Percentiles rank a stretch among this genome's conserved stretches.
These are phyloP conservation scores for Xylariaceae sp. DNA, from an alignment of 2,329 filamentous ascomycete genomes.

Conservation along the genomic window DNA sequence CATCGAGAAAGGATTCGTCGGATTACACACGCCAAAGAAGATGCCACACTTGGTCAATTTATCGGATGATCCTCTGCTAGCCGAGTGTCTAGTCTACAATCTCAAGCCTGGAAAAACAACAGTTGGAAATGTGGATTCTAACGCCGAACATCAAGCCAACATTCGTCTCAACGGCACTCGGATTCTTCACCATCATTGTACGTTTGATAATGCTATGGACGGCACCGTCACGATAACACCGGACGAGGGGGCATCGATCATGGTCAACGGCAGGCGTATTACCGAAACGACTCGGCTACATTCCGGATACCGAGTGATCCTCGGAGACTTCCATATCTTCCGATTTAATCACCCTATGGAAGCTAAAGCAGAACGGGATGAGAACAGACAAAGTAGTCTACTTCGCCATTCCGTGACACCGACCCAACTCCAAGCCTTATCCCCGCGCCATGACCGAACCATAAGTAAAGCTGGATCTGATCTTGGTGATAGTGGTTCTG, in stretches of 20 bases:
- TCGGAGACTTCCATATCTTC: slow-evolving; percentile 98
- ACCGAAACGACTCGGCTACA: slow-evolving; percentile 78
- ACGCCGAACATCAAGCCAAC: slow-evolving; percentile 68
- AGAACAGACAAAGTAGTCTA: slow-evolving; percentile 70
- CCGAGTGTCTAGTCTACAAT: slow-evolving; percentile 96
- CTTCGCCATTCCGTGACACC: slow-evolving; percentile 74
- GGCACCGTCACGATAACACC: slow-evolving; percentile 90
- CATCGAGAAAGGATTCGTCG: slow-evolving; percentile 97
- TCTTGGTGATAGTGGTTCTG: slow-evolving; percentile 68
- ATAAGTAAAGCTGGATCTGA: slow-evolving; percentile 76
- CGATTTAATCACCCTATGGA: slow-evolving; percentile 97
- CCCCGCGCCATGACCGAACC: slow-evolving; percentile 69
- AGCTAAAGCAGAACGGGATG: slow-evolving; percentile 83
- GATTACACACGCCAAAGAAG: slow-evolving; percentile 92
- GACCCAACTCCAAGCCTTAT: slow-evolving; percentile 50
- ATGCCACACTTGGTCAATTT: slow-evolving; percentile 99
- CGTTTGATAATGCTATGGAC: slow-evolving; percentile 80
- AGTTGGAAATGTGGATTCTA: slow-evolving; percentile 88
- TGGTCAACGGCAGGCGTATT: slow-evolving; percentile 93
- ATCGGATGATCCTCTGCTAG: slow-evolving; percentile 87
- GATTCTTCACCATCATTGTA: slow-evolving; percentile 88
- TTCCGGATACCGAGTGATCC: slow-evolving; percentile 89
- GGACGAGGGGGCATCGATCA: slow-evolving; percentile 86
- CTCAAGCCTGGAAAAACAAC: slow-evolving; percentile 91
- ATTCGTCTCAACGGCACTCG: slow-evolving; percentile 91